Evolutionary conservation across 2,329 filamentous ascomycete genomes (phyloP), one percentile per base, ranked within the genome.

Genomic region (Penicillium sp.): DNA sequence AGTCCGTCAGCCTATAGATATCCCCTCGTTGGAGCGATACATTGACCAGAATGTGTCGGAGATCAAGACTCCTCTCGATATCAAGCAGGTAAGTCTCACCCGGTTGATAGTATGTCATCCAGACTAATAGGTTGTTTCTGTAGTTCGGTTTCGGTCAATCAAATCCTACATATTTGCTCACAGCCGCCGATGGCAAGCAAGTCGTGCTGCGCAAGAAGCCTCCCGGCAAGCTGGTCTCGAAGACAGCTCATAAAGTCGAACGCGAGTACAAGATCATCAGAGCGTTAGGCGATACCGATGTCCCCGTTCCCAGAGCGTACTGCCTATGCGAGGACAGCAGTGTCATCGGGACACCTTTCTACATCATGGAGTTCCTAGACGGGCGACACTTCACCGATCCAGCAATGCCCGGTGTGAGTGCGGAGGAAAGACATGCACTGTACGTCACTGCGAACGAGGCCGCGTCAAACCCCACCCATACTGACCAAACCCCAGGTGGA

Each of bases 171-270:
- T 99, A 97, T 77, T 91, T 93, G 68, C 82, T 97, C 68, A 96
- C 87, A 14, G 86, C 86, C 49, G 81, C 85, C 61, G 81, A 86
- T 70, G 85, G 86, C 48, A 74, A 79, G 63, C 86, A 87, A 70
- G 96, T 88, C 77, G 94, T 99, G 32, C 84, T 97, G 79, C 91
- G 94, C 72, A 97, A 99, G 83, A 97, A 97, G 78, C 94, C 94
- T 1, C 93, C 94, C n/a, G 94, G 94, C 60, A 86, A 88, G 77
- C 87, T 99, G 38, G 83, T 97, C 47, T 96, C 91, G 66, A 91
- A 92, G 78, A 93, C 93, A 2, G 94, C 94, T 9, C 94, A 99
- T 79, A 90, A 93, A 73, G 93, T 99, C 68, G 94, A 99, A 78
- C 89, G 94, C 66, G 94, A 99, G 76, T 94, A 94, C 78, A 87